Evolutionary conservation across 108 stramenopile genomes (phyloP), one percentile per base, ranked within the genome.

Genomic region (Fragilariopsis cylindrus): DNA sequence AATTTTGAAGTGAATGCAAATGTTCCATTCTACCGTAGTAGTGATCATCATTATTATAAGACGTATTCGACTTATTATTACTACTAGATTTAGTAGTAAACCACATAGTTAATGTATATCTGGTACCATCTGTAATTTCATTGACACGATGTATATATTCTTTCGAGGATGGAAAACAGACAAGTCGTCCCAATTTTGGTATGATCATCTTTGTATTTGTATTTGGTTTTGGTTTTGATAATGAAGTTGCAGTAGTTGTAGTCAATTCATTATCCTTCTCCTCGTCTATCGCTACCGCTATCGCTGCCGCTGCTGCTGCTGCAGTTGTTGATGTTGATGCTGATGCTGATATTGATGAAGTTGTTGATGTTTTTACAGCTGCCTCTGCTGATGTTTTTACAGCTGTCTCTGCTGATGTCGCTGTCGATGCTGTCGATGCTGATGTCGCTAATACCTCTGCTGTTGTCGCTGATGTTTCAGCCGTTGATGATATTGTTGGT

Each of bases 91-190:
- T 13, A 12, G 5, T 46, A 40, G 65, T 45, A 48, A 65, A 65
- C 65, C 65, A 65, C 65, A 65, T 48, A 11, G 44, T 45, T 19
- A 65, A 41, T 3, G 65, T 41, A 45, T 65, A 65, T 46, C 65
- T 42, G 0, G 65, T 65, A 6, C 65, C 65, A 11, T 45, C 3
- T 13, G 65, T 65, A 41, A 65, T 19, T 65, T 49, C 44, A 8
- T 65, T 45, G 41, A 65, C 65, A 41, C 43, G 43, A 45, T 65
- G 65, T 0, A 65, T 18, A 45, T 65, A 65, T 16, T 48, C 46
- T 12, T 12, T 16, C 48, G 65, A 48, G 43, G 65, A 65, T 42
- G 65, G 65, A 48, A 65, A 65, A 19, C 65, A 65, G 0, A 65
- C 65, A 4, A 65, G 47, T 12, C 65, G 65, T 5, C 65, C 65